Base-by-base conservation (phyloP, 352 stramenopile genomes). In the Globisporangium yorkense region DNA sequence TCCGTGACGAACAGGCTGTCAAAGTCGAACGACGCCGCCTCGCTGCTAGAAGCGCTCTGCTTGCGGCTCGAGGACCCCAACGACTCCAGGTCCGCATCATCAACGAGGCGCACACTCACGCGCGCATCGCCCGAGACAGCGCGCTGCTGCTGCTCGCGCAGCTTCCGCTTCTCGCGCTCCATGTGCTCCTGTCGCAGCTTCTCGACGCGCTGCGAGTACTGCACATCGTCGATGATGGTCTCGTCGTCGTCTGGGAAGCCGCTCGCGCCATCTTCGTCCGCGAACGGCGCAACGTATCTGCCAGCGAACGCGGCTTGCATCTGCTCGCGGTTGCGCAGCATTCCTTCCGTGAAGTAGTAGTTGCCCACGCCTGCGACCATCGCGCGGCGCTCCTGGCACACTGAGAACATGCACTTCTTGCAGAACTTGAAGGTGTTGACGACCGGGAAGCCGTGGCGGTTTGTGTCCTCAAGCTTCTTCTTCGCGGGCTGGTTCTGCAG, bases 381-480 rank as follows among this genome's bases (percentile, higher is more conserved):
- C 2, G 72, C 75, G 52, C 87, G 85, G 35, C 80, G 80, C 46
- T 90, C 77, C 31, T 84, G 74, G 4, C 76, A 74, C 49, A 88
- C 75, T 43, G 54, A 67, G 55, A 82, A 88, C 57, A 90, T 77
- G 66, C 80, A 90, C 52, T 90, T 90, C 57, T 87, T 83, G 66
- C 80, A 90, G 39, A 90, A 69, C 62, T 88, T 88, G 29, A 88
- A 74, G 50, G 70, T 65, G 56, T 86, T 83, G 44, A 88, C 77
- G 44, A 77, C 75, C 8, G 77, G 72, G 60, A 86, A 80, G 51
- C 73, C 72, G 20, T 80, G 75, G 3, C 65, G 43, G 2, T 75
- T 60, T n/a, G 64, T 68, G 49, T 68, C 64, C 33, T 73, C 68
- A 1, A 80, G 56, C 46, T 60, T 71, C 57, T 83, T 83, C 47